Evolutionary conservation across 192 early-diverging fungal genomes (phyloP), one percentile per base, ranked within the genome.

Genomic region (Umbelopsis vinacea): DNA sequence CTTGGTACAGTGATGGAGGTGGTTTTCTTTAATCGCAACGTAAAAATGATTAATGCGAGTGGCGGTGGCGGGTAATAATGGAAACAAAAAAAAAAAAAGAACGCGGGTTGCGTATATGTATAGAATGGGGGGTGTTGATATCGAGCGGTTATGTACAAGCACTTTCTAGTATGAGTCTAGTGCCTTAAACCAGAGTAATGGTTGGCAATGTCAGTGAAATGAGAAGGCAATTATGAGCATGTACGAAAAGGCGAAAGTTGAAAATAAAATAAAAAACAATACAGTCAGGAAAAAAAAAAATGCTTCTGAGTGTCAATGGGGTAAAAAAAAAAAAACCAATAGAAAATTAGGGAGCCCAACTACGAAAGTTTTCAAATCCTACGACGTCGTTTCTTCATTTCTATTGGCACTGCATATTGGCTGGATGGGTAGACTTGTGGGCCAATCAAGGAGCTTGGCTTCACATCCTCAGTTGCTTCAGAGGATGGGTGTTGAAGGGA

Each of bases 201-300:
- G 17, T 35, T 9, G 33, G 17, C 57, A 63, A 63, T 37, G 26
- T 35, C 33, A 63, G 26, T 22, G 53, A 23, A 63, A 63, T 63
- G 57, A 63, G 53, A 54, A 12, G 40, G 40, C 19, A 26, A 63
- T 63, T 63, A 12, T 37, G 33, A 37, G 57, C 57, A 37, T 63
- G 33, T 19, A 63, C 38, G 26, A 37, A 26, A 63, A 17, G 26
- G 14, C 7, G 54, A 63, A 63, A 37, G 11, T 4, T 35, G 4
- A 37, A 63, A 17, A 37, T 26, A 60, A 63, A 57, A 54, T 23
- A 14, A 63, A 63, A 63, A 63, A 63, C 26, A 63, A 57, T 57
- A 14, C 2, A n/a, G 33, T 5, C 26, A 17, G 33, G 29, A 22
- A 63, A 37, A 63, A 63, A 63, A 29, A 63, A 37, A 19, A 26